phyloP scores from a whole-genome alignment of 1,284 basidiomycete genomes.

The Austroboletus niveus region DNA sequence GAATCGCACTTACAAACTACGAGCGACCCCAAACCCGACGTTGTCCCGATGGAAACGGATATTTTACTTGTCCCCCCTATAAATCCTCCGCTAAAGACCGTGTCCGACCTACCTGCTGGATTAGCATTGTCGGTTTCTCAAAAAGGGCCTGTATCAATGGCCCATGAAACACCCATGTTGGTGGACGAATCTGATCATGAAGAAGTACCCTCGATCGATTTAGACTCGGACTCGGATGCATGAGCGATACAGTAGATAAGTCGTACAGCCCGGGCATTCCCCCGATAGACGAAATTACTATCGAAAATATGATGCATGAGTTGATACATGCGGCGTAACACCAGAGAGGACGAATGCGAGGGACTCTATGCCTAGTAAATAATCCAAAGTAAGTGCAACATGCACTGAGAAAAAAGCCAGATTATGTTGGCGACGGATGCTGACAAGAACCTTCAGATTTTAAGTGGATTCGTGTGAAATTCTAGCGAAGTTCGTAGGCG shows the following conservation, averaged over 20 bases:
- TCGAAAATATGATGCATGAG: no score
- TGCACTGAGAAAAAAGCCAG: no score
- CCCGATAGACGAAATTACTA: no score
- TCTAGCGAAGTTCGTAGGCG: no score
- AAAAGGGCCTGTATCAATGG: conserved; percentile 6
- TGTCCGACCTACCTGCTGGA: neutral
- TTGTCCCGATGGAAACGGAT: neutral
- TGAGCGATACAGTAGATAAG: conserved; percentile 8
- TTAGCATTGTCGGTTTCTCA: neutral
- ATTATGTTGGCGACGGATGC: no score
- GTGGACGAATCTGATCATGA: conserved; percentile 46
- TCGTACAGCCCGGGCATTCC: neutral
- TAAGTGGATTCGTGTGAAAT: no score
- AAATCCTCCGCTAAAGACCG: neutral
- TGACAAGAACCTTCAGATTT: no score
- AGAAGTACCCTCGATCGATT: conserved; percentile 51
- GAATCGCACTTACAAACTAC: conserved; percentile 1
- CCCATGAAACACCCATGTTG: conserved; percentile 10
- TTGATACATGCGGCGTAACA: no score
- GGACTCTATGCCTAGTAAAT: no score
- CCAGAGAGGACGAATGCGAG: no score
- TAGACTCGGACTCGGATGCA: conserved; percentile 49
- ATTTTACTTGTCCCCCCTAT: neutral
- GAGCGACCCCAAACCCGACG: neutral
- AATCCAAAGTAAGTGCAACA: no score